phyloP scores from a whole-genome alignment of 805 yeast species.

The Lipomyces kockii region DNA sequence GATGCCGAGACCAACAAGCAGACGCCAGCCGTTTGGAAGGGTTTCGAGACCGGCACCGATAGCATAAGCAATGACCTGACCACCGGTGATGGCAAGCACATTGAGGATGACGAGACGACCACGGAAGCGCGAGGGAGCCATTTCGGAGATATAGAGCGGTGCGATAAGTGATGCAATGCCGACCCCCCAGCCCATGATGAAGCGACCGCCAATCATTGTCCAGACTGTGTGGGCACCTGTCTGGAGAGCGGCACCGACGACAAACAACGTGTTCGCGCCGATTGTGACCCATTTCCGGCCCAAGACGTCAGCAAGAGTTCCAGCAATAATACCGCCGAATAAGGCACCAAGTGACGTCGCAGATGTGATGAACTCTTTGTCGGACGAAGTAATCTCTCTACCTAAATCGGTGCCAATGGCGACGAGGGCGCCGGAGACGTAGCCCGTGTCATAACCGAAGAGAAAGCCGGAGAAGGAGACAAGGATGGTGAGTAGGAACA shows the following conservation, averaged over 20 bases:
- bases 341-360: slow-evolving; percentile 95
- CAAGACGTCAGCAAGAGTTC: slow-evolving; percentile 75
- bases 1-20: slow-evolving; percentile 86
- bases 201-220: slow-evolving; percentile 91
- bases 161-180: slow-evolving; percentile 93
- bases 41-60: slow-evolving; percentile 83
- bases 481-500: slow-evolving; percentile 38
- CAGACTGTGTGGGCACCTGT: slow-evolving; percentile 79
- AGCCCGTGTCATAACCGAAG: slow-evolving; percentile 98
- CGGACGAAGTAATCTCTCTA: slow-evolving; percentile 66
- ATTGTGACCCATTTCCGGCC: slow-evolving; percentile 87
- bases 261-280: slow-evolving; percentile 79
- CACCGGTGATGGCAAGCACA: slow-evolving; percentile 89
- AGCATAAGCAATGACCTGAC: slow-evolving; percentile 92
- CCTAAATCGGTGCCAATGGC: slow-evolving; percentile 77
- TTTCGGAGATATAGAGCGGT: slow-evolving; percentile 89
- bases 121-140: slow-evolving; percentile 84
- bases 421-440: slow-evolving; percentile 90
- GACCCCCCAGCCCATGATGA: slow-evolving; percentile 94
- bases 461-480: slow-evolving; percentile 93
- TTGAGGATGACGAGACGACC: slow-evolving; percentile 90
- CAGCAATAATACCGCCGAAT: slow-evolving; percentile 77
- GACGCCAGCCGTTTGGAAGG: slow-evolving; percentile 88
- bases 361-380: slow-evolving; percentile 88
- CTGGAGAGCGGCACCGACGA: slow-evolving; percentile 85